These are phyloP conservation scores for Torulaspora quercuum DNA, from an alignment of 805 yeast genomes.

Conservation along the genomic window DNA sequence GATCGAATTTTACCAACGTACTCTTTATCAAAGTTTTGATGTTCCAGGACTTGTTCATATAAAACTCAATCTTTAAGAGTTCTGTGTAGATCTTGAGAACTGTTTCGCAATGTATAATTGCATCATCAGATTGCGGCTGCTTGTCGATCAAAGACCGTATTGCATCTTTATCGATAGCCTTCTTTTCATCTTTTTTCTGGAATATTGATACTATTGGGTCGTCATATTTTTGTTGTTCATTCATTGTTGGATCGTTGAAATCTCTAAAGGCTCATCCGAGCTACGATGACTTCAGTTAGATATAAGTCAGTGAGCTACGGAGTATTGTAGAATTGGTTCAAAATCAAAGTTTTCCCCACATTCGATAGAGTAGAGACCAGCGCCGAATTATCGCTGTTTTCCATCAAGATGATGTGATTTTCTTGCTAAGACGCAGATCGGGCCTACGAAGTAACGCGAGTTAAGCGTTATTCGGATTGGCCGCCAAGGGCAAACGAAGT, in stretches of 20 bases:
- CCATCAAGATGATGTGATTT: too few species aligned
- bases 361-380: too few species aligned
- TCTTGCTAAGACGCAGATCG: too few species aligned
- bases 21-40: constrained; percentile 31
- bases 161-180: constrained; percentile 9
- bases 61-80: constrained; percentile 28
- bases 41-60: constrained; percentile 35
- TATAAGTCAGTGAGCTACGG: background rate
- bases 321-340: too few species aligned
- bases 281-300: constrained; percentile 1
- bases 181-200: constrained; percentile 3
- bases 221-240: constrained; percentile 9
- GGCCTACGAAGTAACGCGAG: background rate
- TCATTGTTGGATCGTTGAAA: too few species aligned
- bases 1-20: constrained; percentile 28
- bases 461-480: constrained; percentile 10
- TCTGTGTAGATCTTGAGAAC: constrained; percentile 30
- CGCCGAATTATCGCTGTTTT: too few species aligned
- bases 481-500: too few species aligned
- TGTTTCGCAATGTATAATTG: constrained; percentile 26
- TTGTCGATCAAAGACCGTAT: constrained; percentile 11
- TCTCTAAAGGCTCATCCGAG: constrained; percentile 6
- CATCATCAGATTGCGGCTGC: constrained; percentile 10
- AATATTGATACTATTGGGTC: constrained; percentile 17
- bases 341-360: background rate